Base-by-base conservation (phyloP, 441 rosid species). In the Eugenia klotzschiana region DNA sequence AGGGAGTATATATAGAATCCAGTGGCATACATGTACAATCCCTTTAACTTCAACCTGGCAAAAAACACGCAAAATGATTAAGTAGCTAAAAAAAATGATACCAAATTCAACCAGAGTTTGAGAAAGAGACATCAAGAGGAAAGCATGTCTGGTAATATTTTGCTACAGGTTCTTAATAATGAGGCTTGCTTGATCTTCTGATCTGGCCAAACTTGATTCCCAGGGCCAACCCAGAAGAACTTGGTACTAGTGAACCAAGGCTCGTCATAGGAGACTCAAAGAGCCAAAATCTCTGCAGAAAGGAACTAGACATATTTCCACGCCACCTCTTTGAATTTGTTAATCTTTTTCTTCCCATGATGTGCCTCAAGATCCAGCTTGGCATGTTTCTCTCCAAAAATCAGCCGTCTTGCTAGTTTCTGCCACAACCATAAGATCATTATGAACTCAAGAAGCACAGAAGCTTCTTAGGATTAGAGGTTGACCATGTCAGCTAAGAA, bases 181-280 rank as follows among this genome's bases (percentile, higher is more conserved):
- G 23, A 25, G 82, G 79, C 97, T 88, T 85, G 94, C 98, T 94
- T 96, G 79, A 89, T 89, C 88, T 92, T 92, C 77, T 90, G 95
- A 80, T 94, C 92, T 55, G 98, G 98, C 98, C 98, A 96, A 60
- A 89, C 82, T 84, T 96, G 98, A 86, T 93, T 90, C 51, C 93
- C 94, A 18, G 98, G 95, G 80, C 97, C 97, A 69, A 86, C 89
- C 96, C 96, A 96, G 84, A 96, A 96, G 87, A 89, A 90, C 87
- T 84, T 92, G n/a, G 95, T 92, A 58, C 88, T 86, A 51, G 93
- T 92, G 82, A 93, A 93, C 98, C 98, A 96, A 80, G 98, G 98
- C 81, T 94, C 97, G 20, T 89, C 84, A 81, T 91, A 93, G 41
- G 96, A 83, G 25, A 94, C 93, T 82, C 85, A 86, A 50, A 94